These are phyloP conservation scores for Aspergillus bridgeri DNA, from an alignment of 495 filamentous ascomycete genomes.

Conservation along the genomic window DNA sequence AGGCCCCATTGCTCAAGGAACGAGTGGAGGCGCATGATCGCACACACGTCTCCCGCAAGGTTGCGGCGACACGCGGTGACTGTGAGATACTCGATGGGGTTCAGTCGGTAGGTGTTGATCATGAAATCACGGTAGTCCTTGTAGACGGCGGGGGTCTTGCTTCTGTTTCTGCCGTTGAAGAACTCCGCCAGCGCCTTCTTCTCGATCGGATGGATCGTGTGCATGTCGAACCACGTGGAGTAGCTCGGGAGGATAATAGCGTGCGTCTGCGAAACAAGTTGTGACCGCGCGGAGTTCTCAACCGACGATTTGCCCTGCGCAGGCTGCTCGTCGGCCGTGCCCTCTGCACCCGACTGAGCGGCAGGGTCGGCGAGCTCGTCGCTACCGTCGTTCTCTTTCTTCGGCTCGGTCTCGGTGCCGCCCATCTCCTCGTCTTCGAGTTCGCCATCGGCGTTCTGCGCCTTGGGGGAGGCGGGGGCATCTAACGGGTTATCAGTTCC, in stretches of 20 bases:
- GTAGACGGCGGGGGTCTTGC: conserved; percentile 96
- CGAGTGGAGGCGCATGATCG: conserved; percentile 96
- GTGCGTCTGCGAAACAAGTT: conserved; percentile 88
- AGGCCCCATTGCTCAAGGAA: conserved; percentile 99
- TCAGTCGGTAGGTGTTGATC: conserved; percentile 97
- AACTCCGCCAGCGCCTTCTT: conserved; percentile 92
- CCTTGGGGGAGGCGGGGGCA: conserved; percentile 72
- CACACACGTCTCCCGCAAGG: conserved; percentile 94
- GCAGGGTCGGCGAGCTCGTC: conserved; percentile 38
- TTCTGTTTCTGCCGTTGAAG: conserved; percentile 95
- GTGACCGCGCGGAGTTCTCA: conserved; percentile 81
- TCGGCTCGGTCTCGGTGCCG: conserved; percentile 59
- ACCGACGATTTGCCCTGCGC: conserved; percentile 70
- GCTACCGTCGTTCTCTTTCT: conserved; percentile 53
- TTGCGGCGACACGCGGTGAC: conserved; percentile 97
- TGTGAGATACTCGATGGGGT: conserved; percentile 92
- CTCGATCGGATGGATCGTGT: conserved; percentile 81
- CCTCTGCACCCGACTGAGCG: conserved; percentile 38
- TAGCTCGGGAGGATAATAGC: conserved; percentile 95
- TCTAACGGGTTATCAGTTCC: conserved; percentile 80
- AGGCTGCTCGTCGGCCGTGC: conserved; percentile 45
- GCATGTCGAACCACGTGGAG: conserved; percentile 98
- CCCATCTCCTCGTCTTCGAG: conserved; percentile 85
- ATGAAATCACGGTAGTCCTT: conserved; percentile 99
- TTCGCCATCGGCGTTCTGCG: conserved; percentile 59